phyloP scores from a whole-genome alignment of 2,329 filamentous ascomycete genomes.

The Penicillium olsonii region DNA sequence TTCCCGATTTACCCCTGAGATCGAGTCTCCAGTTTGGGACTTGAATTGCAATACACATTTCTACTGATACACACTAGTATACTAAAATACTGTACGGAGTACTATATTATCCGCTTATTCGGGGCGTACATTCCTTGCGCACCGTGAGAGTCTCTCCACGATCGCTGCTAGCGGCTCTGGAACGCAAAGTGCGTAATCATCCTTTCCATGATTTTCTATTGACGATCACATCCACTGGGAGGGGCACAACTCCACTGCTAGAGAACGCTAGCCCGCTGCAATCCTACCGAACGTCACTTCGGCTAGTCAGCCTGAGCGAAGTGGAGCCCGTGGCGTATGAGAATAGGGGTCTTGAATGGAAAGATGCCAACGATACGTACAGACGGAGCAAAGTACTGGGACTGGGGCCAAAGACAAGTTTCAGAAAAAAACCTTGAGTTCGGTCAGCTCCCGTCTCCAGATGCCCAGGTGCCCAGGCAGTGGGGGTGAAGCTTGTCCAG shows the following conservation, averaged over 20 bases:
- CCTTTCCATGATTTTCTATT: conserved; percentile 1
- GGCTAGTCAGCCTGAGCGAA: background rate
- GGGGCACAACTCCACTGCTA: conserved; percentile 1
- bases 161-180: conserved; percentile 21
- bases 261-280: conserved; percentile 5
- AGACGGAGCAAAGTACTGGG: no score
- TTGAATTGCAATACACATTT: background rate
- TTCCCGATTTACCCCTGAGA: conserved; percentile 2
- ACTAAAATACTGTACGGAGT: background rate
- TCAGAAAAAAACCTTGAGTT: background rate
- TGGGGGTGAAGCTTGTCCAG: conserved; percentile 16
- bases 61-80: background rate
- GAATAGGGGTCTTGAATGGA: background rate
- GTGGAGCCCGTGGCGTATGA: background rate
- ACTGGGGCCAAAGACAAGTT: no score
- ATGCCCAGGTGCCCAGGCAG: no score
- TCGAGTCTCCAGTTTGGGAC: background rate
- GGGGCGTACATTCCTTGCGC: conserved; percentile 12
- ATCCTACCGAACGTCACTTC: background rate
- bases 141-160: conserved; percentile 3
- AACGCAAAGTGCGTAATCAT: conserved; percentile 5
- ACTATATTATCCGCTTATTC: background rate
- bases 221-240: conserved; percentile 7
- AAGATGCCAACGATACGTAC: no score
- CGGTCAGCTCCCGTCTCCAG: background rate